Evolutionary conservation across 768 basidiomycete genomes (phyloP).

Genomic region (Hemileccinum rubropunctum): DNA sequence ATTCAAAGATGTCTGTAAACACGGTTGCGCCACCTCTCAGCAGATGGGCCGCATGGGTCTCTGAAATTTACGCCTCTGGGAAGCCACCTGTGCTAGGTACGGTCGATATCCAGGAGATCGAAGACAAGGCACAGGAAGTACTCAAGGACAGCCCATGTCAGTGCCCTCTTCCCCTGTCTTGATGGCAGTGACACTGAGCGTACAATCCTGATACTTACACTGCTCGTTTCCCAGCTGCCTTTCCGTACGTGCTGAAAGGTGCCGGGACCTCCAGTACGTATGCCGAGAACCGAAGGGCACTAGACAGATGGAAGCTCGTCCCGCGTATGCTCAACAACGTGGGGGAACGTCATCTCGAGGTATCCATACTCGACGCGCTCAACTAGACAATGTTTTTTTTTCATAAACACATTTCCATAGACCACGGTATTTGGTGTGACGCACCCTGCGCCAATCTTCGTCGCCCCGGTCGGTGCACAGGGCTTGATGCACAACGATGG

Average conservation of each 20-base stretch:
- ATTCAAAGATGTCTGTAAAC: conserved; percentile 17
- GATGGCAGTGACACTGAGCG: background rate
- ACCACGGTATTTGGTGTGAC: conserved; percentile 57
- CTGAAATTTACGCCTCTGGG: conserved; percentile 22
- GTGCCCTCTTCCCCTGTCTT: conserved; percentile 8
- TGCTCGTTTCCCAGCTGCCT: conserved; percentile 43
- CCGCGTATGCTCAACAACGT: conserved; percentile 56
- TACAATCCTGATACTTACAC: no score
- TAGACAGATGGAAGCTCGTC: conserved; percentile 53
- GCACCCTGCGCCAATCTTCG: conserved; percentile 42
- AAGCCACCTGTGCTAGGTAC: conserved; percentile 45
- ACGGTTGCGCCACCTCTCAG: conserved; percentile 19
- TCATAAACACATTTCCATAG: conserved; percentile 30
- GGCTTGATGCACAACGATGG: conserved; percentile 43
- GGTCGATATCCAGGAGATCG: conserved; percentile 60
- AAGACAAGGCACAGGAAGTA: conserved; percentile 58
- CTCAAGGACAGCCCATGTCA: conserved; percentile 55
- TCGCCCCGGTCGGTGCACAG: conserved; percentile 59
- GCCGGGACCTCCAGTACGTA: conserved; percentile 69
- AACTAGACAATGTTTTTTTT: no score
- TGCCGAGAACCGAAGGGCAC: conserved; percentile 57
- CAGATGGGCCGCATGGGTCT: conserved; percentile 21
- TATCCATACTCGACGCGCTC: conserved; percentile 17
- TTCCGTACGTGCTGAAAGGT: conserved; percentile 65
- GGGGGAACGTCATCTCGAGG: conserved; percentile 47